Evolutionary conservation across 2,329 filamentous ascomycete genomes (phyloP), one percentile per base, ranked within the genome.

Genomic region (Aspergillus hiratsukae): DNA sequence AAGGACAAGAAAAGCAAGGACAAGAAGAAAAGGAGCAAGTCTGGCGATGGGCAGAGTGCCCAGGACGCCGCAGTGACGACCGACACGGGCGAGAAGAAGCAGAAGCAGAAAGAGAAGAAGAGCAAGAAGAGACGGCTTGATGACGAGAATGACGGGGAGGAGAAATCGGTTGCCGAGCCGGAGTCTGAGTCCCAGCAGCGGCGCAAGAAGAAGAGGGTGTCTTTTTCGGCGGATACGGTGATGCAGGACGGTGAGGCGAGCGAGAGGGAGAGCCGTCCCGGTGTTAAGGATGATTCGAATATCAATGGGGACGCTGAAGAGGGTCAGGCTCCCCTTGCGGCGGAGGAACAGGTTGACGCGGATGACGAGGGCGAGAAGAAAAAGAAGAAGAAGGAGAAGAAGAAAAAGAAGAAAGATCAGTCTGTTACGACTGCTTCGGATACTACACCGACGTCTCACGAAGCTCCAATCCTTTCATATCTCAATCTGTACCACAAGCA

Each of bases 401-500:
- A 61, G 57, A 62, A 61, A 57, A 64, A 63, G 49, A 57, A 60
- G 55, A 66, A 62, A 56, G 56, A 51, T 25, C 17, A 21, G 1
- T 46, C 21, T 52, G 56, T 56, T 49, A 49, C 54, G 51, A 51
- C 57, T 48, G 49, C 56, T 52, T 49, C 61, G 27, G 21, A 54
- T 53, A 40, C 48, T 17, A 45, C 57, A 5, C 41, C 64, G n/a
- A 51, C 67, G 35, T 55, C 65, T 49, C 66, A 71, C 55, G 70
- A 72, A 48, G 63, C 69, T 6, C 82, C 87, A 14, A 87, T 91
- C 56, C 80, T 95, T 17, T 80, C 84, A 53, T 97, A 97, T 71
- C 82, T 97, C 48, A 81, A 81, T 49, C 85, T 87, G 69, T 96
- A 91, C 81, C 81, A 89, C 74, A 82, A 81, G 54, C 82, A 86